Conservation (phyloP, 768 basidiomycete species). For the Neoboletus brunneissimus region DNA sequence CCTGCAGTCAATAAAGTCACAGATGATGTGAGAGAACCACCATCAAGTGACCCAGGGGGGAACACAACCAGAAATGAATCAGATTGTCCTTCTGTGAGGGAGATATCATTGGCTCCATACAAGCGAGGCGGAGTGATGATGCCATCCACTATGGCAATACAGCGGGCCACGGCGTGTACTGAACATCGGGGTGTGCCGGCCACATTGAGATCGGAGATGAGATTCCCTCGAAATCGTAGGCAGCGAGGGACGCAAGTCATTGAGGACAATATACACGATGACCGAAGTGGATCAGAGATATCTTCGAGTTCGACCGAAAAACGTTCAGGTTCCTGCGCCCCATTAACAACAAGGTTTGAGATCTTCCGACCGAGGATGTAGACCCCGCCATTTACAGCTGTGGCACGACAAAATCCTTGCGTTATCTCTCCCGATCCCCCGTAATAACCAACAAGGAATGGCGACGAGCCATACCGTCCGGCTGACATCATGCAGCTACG, state of each 20-base stretch:
- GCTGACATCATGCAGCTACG: conserved; percentile 71
- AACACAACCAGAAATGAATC: conserved; percentile 76
- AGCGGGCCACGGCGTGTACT: conserved; percentile 38
- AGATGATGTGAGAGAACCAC: conserved; percentile 46
- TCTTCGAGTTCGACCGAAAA: conserved; percentile 56
- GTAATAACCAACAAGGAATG: conserved; percentile 94
- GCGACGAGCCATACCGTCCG: conserved; percentile 83
- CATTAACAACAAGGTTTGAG: conserved; percentile 31
- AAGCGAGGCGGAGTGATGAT: conserved; percentile 26
- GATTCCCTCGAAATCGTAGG: conserved; percentile 24
- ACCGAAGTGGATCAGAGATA: conserved; percentile 56
- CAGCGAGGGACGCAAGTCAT: conserved; percentile 32
- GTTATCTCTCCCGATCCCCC: conserved; percentile 90
- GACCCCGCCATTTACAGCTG: conserved; percentile 75
- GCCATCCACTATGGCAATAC: conserved; percentile 50
- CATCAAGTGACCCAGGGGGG: conserved; percentile 58
- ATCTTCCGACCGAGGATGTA: conserved; percentile 63
- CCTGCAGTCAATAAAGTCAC: conserved; percentile 69
- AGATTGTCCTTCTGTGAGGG: conserved; percentile 20
- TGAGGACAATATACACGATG: conserved; percentile 55
- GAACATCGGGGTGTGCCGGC: not conserved
- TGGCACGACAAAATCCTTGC: conserved; percentile 85
- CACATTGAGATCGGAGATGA: conserved; percentile 6
- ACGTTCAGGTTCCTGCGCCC: conserved; percentile 6
- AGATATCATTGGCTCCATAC: conserved; percentile 21